Conservation (phyloP, 139 green algal species). For the Dunaliella sp. region DNA sequence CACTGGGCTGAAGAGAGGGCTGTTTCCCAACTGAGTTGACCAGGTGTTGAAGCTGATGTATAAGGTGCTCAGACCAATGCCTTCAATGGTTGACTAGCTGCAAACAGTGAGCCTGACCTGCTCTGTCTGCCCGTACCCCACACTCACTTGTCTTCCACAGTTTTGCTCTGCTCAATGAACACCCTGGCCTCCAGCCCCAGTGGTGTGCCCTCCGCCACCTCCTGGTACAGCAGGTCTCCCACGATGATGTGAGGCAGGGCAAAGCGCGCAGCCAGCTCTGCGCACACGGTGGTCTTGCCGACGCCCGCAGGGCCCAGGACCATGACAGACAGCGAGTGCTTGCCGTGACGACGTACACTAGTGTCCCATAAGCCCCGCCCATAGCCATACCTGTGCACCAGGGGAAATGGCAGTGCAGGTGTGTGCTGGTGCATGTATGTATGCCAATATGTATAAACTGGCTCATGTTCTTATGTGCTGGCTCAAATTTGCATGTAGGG, state of each 20-base stretch:
- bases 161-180: conserved; percentile 67
- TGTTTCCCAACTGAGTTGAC: no score
- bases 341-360: conserved; percentile 45
- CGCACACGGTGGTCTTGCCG: conserved; percentile 66
- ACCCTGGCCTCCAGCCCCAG: conserved; percentile 62
- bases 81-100: no score
- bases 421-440: background rate
- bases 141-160: conserved; percentile 59
- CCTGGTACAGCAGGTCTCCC: conserved; percentile 60
- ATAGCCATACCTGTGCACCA: conserved; percentile 41
- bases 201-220: conserved; percentile 45
- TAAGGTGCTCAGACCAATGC: no score
- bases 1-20: no score
- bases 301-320: conserved; percentile 61
- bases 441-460: no score
- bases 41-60: no score
- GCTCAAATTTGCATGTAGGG: no score
- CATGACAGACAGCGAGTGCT: conserved; percentile 55
- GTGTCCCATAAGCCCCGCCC: conserved; percentile 70
- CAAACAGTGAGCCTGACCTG: no score
- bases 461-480: no score
- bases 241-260: conserved; percentile 56
- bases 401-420: background rate
- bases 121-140: background rate
- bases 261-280: conserved; percentile 39